These are phyloP conservation scores for Fomitopsis betulina DNA, from an alignment of 1,284 basidiomycete genomes.

Conservation along the genomic window DNA sequence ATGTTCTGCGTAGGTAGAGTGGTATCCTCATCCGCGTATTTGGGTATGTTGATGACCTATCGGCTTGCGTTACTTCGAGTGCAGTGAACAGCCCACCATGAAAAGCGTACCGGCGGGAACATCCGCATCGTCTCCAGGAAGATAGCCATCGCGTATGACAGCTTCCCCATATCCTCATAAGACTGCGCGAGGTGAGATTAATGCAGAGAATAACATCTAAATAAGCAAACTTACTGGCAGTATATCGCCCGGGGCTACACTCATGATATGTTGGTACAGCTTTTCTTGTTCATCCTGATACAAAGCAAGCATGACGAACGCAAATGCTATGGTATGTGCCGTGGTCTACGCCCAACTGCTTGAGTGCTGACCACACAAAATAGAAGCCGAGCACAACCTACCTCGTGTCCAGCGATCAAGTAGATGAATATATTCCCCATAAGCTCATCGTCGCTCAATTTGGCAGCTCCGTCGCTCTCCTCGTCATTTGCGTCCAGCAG, in stretches of 20 bases:
- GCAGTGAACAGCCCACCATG: slow-evolving; percentile 21
- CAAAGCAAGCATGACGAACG: slow-evolving; percentile 46
- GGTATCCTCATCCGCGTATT: slow-evolving; percentile 44
- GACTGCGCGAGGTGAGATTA: neutral
- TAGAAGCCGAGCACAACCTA: neutral
- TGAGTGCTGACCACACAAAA: neutral
- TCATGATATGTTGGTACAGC: slow-evolving; percentile 48
- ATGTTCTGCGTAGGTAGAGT: slow-evolving; percentile 33
- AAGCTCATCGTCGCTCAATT: slow-evolving; percentile 44
- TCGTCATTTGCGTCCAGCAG: slow-evolving; percentile 47
- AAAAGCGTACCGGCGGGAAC: slow-evolving; percentile 48
- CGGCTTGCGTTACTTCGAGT: neutral
- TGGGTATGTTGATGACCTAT: slow-evolving; percentile 43
- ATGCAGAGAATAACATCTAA: neutral
- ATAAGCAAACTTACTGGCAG: slow-evolving; percentile 30
- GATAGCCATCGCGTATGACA: slow-evolving; percentile 45
- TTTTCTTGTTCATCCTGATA: slow-evolving; percentile 61
- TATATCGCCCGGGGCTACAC: slow-evolving; percentile 35
- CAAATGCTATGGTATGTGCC: slow-evolving; percentile 52
- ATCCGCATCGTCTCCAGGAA: slow-evolving; percentile 58
- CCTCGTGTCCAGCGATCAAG: slow-evolving; percentile 39
- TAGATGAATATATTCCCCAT: slow-evolving; percentile 46
- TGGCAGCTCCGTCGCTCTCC: slow-evolving; percentile 25
- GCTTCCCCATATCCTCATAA: slow-evolving; percentile 47
- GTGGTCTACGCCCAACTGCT: slow-evolving; percentile 31